Evolutionary conservation across 345 rosid genomes (phyloP).

Genomic region (Eucalyptus regnans): DNA sequence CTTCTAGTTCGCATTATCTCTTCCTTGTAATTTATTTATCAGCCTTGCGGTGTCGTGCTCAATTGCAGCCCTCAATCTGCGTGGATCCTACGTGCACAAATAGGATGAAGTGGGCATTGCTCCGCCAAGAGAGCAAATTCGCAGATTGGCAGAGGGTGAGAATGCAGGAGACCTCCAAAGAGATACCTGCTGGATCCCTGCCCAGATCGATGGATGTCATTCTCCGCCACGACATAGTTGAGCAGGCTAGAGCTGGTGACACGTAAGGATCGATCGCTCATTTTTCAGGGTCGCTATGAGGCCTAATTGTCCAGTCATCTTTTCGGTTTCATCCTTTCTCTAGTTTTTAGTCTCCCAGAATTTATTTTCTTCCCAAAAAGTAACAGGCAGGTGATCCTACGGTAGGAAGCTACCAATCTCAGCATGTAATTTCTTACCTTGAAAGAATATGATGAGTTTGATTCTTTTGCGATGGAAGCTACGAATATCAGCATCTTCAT

Average conservation of each 20-base stretch:
- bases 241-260: constrained; percentile 97
- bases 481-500: neutral
- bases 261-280: constrained; percentile 33
- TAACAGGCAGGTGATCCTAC: neutral
- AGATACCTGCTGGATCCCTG: constrained; percentile 96
- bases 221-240: constrained; percentile 93
- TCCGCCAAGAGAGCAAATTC: constrained; percentile 92
- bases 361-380: neutral
- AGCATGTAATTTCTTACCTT: neutral
- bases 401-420: neutral
- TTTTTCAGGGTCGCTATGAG: neutral
- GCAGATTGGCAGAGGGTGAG: constrained; percentile 99
- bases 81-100: constrained; percentile 56
- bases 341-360: neutral
- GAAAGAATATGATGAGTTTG: neutral
- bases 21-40: neutral
- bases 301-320: neutral
- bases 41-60: neutral
- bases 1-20: neutral
- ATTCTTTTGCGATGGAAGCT: neutral
- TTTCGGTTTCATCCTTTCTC: neutral
- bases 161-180: constrained; percentile 96
- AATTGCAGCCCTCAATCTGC: constrained; percentile 75
- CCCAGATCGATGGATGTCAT: constrained; percentile 91
- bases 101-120: constrained; percentile 70